Base-by-base conservation (phyloP, 2,329 filamentous ascomycete genomes). In the Penicillium sp. region DNA sequence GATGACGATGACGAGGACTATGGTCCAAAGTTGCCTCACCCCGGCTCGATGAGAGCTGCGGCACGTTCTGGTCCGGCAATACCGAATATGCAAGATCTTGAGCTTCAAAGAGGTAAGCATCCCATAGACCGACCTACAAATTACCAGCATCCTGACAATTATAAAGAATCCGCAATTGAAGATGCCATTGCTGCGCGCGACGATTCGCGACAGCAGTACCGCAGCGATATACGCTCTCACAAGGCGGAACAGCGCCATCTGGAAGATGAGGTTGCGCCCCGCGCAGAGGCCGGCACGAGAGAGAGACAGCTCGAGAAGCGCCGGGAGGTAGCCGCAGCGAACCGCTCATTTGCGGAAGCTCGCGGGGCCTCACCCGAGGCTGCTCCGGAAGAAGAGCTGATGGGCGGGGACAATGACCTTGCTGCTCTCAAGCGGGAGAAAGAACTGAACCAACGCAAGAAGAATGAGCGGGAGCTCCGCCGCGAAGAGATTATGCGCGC, bases 251-350 rank as follows among this genome's bases (percentile, higher is more conserved):
- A 68, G 12, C 65, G 64, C 38, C 58, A 66, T 8, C 52, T 72
- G 31, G 56, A 72, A 60, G 89, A 96, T 12, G 91, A 96, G 56
- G 73, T 96, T 0, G 82, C 79, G 0, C 91, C 92, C 0, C 87
- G 89, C 9, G 89, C 92, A 0, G 89, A 93, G 52, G 75, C 90
- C 0, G 90, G 91, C 0, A 88, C 87, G 1, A 83, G 84, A 40
- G 92, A 95, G 72, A 83, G 92, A 9, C 81, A 83, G 63, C 78
- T 97, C 1, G 92, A 98, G 74, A 96, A 96, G 79, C 86, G 84
- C 56, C 80, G 79, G 29, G 86, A 87, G 54, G 75, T 81, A 4
- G 86, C 87, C 27, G 84, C 86, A 6, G 82, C 85, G 57, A 85
- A 95, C 75, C 81, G 83, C 24, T 79, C 81, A 9, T 95, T 95